Evolutionary conservation across 306 rosid genomes (phyloP), one percentile per base, ranked within the genome.

Genomic region (Notholithocarpus densiflorus): DNA sequence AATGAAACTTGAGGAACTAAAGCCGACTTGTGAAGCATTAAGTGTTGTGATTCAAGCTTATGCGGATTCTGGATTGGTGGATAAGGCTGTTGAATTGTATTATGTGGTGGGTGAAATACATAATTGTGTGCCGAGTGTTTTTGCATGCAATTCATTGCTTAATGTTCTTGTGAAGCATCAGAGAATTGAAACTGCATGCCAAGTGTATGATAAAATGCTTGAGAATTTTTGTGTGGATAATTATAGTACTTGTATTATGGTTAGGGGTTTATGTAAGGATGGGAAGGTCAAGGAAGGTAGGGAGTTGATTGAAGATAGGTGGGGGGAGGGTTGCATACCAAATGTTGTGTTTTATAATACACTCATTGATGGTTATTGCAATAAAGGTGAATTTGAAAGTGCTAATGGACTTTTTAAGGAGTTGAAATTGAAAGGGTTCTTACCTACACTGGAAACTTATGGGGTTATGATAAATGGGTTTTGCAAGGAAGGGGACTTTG

Each of bases 301-400:
- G 75, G 86, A 78, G 76, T 80, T 94, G 82, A 89, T 94, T 78
- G 83, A 52, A 53, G 82, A 86, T 74, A 88, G 91, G 57, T 90
- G 97, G 97, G 96, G 96, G 21, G 59, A 86, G 72, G 85, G 83
- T 62, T 94, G 96, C 76, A 83, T 94, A 29, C 97, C 96, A 3
- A 84, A 92, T 82, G 79, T 94, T 66, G 90, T 91, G 72, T 94
- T 90, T 77, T 92, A 90, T 61, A 92, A 92, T 86, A 83, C 82
- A 14, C 89, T 94, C 54, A 89, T 92, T 76, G 84, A 84, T 66
- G 97, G 98, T 15, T 87, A 82, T 85, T 93, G 97, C 83, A 89
- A 82, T 84, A 87, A 75, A 81, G 95, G 95, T 52, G 85, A 90
- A 75, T 68, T 89, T 2, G 65, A 64, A 17, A 24, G 86, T 76